These are phyloP conservation scores for Alternaria angustiovoidea DNA, from an alignment of 2,329 filamentous ascomycete species.

Conservation along the genomic window DNA sequence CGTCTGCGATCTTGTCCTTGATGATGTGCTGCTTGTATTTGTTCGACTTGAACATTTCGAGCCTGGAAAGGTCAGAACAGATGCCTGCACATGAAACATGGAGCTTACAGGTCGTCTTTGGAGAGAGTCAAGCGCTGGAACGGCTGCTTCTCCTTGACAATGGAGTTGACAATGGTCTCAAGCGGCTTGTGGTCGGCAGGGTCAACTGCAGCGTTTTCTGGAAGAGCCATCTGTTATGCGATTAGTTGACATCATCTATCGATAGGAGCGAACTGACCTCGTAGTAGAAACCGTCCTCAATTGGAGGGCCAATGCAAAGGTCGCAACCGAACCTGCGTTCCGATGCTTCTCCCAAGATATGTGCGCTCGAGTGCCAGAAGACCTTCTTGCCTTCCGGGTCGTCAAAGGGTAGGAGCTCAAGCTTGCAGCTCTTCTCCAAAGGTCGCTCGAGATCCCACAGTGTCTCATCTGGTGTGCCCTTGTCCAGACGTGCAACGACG, in stretches of 20 bases:
- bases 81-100: background rate
- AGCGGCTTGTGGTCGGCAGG: constrained; percentile 83
- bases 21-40: constrained; percentile 99
- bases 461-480: constrained; percentile 72
- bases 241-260: constrained; percentile 10
- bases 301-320: constrained; percentile 91
- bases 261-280: constrained; percentile 56
- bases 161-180: constrained; percentile 79
- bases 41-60: constrained; percentile 97
- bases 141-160: constrained; percentile 95
- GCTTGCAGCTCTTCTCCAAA: constrained; percentile 83
- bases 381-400: constrained; percentile 82
- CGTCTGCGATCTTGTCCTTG: constrained; percentile 87
- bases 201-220: constrained; percentile 74
- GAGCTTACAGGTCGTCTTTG: constrained; percentile 76
- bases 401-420: constrained; percentile 86
- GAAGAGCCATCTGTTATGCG: constrained; percentile 72
- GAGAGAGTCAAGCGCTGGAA: constrained; percentile 90
- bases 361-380: constrained; percentile 97
- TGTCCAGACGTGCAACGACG: constrained; percentile 86
- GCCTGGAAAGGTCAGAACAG: constrained; percentile 36
- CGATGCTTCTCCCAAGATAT: constrained; percentile 93
- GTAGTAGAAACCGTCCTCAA: constrained; percentile 94
- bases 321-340: constrained; percentile 91
- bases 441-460: constrained; percentile 95